Base-by-base conservation (phyloP, 2,329 filamentous ascomycete genomes). In the Alternaria sp. region DNA sequence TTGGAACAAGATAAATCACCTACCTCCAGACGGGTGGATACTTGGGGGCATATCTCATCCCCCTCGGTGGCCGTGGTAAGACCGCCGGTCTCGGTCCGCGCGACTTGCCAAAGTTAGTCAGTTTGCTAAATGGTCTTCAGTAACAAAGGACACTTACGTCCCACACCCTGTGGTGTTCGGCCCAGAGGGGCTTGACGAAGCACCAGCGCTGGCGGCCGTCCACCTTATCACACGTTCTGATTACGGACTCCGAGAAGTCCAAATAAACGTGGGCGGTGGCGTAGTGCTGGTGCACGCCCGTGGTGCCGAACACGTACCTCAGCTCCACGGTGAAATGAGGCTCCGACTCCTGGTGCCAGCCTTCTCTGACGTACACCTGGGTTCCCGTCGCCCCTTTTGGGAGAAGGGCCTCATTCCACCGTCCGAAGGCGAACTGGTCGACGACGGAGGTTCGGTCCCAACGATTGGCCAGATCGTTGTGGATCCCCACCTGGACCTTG, bases 321-420 rank as follows among this genome's bases (percentile, higher is more conserved):
- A 69, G 47, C 14, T 57, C 20, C 23, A 68, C 56, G 1, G 55
- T 71, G 9, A 68, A 47, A 45, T 68, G 60, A 11, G 56, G 50
- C 15, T 23, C 5, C 3, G 3, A 11, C 50, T 12, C 12, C 5
- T 64, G 45, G 54, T 70, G 63, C 66, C 64, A 70, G 3, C 8
- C 5, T 43, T 60, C 47, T 5, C 5, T 49, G 15, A 68, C 61
- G 14, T 41, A 43, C 8, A 59, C 63, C 7, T 49, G 23, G 9
- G 63, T 65, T 9, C 55, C 58, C 26, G 20, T 49, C 11, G 49
- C 60, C 3, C 10, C 18, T 8, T 1, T 0, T 1, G 54, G 54
- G 8, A 57, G 28, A 11, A 3, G 10, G 7, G 3, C 11, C 12
- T 14, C 25, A 28, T 18, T 7, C 25, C 20, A 47, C 50, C 8